phyloP scores from a whole-genome alignment of 805 yeast genomes.

The Starmerella khaoyaiensis region DNA sequence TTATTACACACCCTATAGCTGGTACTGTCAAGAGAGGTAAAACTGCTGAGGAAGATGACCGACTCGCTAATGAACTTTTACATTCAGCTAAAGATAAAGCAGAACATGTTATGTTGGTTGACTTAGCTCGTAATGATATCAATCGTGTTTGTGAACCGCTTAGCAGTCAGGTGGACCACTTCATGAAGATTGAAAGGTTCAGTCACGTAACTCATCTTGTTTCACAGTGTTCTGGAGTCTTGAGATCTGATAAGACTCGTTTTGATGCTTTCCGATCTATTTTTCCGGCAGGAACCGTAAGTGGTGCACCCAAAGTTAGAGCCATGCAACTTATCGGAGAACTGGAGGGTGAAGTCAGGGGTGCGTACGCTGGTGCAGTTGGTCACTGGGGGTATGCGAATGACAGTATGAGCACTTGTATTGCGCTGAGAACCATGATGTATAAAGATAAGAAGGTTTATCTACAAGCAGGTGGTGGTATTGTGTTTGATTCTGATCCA shows the following conservation, averaged over 20 bases:
- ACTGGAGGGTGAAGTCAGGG: constrained; percentile 82
- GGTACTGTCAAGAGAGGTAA: constrained; percentile 89
- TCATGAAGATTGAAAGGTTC: constrained; percentile 81
- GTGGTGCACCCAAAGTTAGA: constrained; percentile 94
- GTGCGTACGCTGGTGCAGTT: constrained; percentile 97
- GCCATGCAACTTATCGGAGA: constrained; percentile 94
- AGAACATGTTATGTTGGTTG: constrained; percentile 97
- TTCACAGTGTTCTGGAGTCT: constrained; percentile 83
- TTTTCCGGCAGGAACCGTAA: constrained; percentile 98
- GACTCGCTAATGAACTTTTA: constrained; percentile 58
- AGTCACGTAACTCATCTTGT: constrained; percentile 96
- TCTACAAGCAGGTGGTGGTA: constrained; percentile 98
- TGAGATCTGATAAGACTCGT: constrained; percentile 70
- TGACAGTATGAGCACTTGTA: constrained; percentile 92
- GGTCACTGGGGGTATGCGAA: constrained; percentile 97
- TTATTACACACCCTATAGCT: constrained; percentile 94
- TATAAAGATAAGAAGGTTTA: constrained; percentile 81
- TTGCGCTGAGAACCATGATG: constrained; percentile 95
- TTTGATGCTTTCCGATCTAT: constrained; percentile 96
- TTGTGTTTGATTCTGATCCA: constrained; percentile 89
- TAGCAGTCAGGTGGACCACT: constrained; percentile 73
- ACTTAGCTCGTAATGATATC: constrained; percentile 90
- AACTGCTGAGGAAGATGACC: constrained; percentile 84
- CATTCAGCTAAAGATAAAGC: constrained; percentile 84
- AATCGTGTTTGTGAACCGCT: constrained; percentile 86